These are phyloP conservation scores for Kwoniella dendrophila DNA, from an alignment of 768 basidiomycete genomes.

Conservation along the genomic window DNA sequence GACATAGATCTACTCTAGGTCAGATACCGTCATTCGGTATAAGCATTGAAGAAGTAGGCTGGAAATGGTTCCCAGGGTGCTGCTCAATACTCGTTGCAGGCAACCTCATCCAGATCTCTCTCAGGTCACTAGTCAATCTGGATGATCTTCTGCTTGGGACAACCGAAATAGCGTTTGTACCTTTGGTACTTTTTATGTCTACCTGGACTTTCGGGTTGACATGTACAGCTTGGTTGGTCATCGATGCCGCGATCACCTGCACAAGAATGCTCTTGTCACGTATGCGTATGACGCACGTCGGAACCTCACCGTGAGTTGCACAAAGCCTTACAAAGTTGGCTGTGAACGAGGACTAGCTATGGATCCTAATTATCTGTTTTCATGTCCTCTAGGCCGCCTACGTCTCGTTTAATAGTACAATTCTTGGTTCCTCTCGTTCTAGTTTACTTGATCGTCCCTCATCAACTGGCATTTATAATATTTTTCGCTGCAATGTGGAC, in stretches of 20 bases:
- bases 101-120: neutral
- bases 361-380: too few species aligned
- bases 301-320: too few species aligned
- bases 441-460: slow-evolving; percentile 79
- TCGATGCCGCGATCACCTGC: neutral
- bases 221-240: neutral
- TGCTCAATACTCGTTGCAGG: slow-evolving; percentile 56
- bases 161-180: neutral
- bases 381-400: too few species aligned
- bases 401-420: too few species aligned
- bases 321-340: too few species aligned
- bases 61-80: slow-evolving; percentile 56
- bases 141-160: slow-evolving; percentile 7
- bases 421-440: slow-evolving; percentile 59
- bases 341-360: too few species aligned
- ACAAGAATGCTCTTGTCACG: neutral
- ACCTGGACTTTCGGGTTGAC: slow-evolving; percentile 14
- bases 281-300: slow-evolving; percentile 1
- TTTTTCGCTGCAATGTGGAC: slow-evolving; percentile 59
- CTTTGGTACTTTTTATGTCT: slow-evolving; percentile 11
- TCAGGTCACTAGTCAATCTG: neutral
- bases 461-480: slow-evolving; percentile 87
- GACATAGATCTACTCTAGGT: slow-evolving; percentile 8
- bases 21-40: slow-evolving; percentile 27
- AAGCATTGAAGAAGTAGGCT: slow-evolving; percentile 8